Evolutionary conservation across 1,284 basidiomycete species (phyloP), one percentile per base, ranked within the genome.

Genomic region (Rhodotorula sp.): DNA sequence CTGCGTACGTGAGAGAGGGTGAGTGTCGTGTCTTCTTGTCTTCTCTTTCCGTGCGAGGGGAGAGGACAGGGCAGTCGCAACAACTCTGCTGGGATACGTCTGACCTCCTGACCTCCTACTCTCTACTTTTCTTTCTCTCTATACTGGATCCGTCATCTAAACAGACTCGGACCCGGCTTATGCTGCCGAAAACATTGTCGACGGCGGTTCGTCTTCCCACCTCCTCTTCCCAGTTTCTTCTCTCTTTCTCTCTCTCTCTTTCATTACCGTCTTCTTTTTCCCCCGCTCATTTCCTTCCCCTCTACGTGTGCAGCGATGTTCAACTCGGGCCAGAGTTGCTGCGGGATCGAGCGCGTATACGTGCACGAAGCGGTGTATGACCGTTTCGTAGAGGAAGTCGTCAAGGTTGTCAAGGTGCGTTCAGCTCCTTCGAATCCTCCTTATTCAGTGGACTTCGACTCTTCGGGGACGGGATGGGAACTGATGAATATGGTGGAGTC

Each of bases 321-420:
- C 86, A 97, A 97, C 82, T 93, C 93, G 21, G 95, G 94, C 1
- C 94, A 97, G 81, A 92, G 91, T 75, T 94, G 92, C 80, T 94
- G 92, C 79, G 87, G 90, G 0, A 84, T 96, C 74, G 84, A 97
- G 89, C 87, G 95, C 39, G 93, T 98, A 66, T 98, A 97, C 81
- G 94, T 97, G 18, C 92, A 97, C 78, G 88, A 92, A 76, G 84
- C 86, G 0, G 82, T 96, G 21, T 95, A 89, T 79, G 91, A 94
- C 74, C 80, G 84, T 5, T 97, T 98, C 76, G 88, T 97, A 14
- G 79, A 85, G n/a, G 85, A 87, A 78, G 91, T 89, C 72, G 91
- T 88, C 14, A 87, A 89, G 3, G 80, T 89, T 26, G 88, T 90
- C 69, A 91, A 92, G 85, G 89, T 89, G 62, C 39, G 74, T 6